Evolutionary conservation across 2,329 filamentous ascomycete species (phyloP), one percentile per base, ranked within the genome.

Genomic region (Fusarium armeniacum): DNA sequence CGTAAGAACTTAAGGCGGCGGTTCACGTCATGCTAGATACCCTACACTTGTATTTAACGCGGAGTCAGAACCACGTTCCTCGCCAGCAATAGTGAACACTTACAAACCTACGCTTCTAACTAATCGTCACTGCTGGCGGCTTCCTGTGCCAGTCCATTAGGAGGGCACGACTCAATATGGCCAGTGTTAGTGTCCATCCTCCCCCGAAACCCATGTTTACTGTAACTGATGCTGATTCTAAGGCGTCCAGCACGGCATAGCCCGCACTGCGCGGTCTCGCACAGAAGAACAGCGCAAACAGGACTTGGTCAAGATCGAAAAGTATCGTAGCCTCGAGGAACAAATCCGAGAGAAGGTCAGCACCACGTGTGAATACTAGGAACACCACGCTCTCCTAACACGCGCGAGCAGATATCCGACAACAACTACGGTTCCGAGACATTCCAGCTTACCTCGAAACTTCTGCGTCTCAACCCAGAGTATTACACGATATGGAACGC

Each of bases 401-500:
- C 70, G 61, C 41, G 24, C 24, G 40, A 33, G 30, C 55, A 80
- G 78, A 74, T 85, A 61, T 72, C 79, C 3, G 78, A 83, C 52
- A 78, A 76, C 65, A 81, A 86, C 71, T 86, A 84, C 77, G 84
- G 84, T 43, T 72, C 82, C 58, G 83, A 88, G 58, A 86, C 89
- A 41, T 87, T 94, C 73, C 82, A 87, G 67, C 86, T 92, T 57
- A 92, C 91, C 35, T 90, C 91, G n/a, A 89, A 88, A 71, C 86
- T 96, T 45, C 85, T 95, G 56, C 86, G 86, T 47, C 86, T 90
- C 74, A 97, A 97, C 78, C 93, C 93, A 28, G 93, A 97, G 80
- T 94, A 94, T 83, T 96, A 96, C 82, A 95, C 93, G 59, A 87
- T 93, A 86, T 97, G 93, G 93, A 97, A 97, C 85, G 87, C 91